These are phyloP conservation scores for Rhizopogon sp. DNA, from an alignment of 768 basidiomycete species.

Conservation along the genomic window DNA sequence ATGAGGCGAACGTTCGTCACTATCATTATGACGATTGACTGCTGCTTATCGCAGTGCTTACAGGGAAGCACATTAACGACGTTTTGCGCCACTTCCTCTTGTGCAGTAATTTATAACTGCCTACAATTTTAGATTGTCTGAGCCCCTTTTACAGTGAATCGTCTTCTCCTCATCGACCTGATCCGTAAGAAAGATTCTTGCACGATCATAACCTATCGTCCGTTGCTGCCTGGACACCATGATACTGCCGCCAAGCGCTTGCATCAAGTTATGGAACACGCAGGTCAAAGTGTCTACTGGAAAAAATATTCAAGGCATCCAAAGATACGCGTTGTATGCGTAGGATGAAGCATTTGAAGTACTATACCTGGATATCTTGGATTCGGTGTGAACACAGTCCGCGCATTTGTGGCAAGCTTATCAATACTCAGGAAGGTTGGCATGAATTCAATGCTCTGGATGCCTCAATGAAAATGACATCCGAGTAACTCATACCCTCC, in stretches of 20 bases:
- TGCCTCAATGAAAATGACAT: conserved; percentile 32
- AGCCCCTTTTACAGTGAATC: conserved; percentile 6
- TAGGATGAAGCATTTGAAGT: conserved; percentile 50
- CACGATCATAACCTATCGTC: conserved; percentile 33
- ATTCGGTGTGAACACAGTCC: conserved; percentile 34
- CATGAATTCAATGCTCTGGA: conserved; percentile 2
- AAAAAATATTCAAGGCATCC: conserved; percentile 9
- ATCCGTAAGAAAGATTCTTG: conserved; percentile 20
- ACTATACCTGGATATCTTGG: conserved; percentile 41
- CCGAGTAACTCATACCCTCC: conserved; percentile 45
- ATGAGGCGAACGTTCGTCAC: no score
- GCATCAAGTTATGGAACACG: conserved; percentile 24
- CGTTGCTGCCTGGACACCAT: conserved; percentile 16
- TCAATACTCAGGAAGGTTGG: background rate
- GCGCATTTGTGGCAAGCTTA: background rate
- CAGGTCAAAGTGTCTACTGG: conserved; percentile 27
- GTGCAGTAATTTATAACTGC: no score
- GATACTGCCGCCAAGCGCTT: conserved; percentile 24
- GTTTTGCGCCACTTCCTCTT: no score
- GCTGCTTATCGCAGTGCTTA: background rate
- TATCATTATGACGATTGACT: background rate
- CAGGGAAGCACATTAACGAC: conserved; percentile 3
- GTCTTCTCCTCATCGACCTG: conserved; percentile 30
- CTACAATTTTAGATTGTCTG: no score
- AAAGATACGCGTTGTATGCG: conserved; percentile 43